Evolutionary conservation across 257 asterid genomes (phyloP).

Genomic region (Solanum chmielewskii): DNA sequence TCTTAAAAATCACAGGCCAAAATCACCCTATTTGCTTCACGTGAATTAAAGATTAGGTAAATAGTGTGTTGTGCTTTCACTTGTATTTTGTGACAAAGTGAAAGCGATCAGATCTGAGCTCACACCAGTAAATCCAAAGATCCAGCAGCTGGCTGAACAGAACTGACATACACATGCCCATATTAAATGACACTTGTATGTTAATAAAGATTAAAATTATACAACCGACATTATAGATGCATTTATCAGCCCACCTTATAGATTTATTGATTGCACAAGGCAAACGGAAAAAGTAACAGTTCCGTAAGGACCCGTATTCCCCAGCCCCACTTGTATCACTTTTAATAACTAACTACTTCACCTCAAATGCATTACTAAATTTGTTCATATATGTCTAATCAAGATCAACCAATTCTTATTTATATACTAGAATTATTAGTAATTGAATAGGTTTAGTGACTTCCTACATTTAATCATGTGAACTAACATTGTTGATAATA

Average conservation of each 20-base stretch:
- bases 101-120: slow-evolving; percentile 1
- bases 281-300: not conserved
- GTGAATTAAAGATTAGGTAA: not conserved
- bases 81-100: not conserved
- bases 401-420: not conserved
- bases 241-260: slow-evolving; percentile 16
- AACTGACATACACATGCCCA: slow-evolving; percentile 13
- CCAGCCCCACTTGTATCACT: not conserved
- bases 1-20: not conserved
- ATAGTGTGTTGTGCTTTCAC: not conserved
- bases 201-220: not conserved
- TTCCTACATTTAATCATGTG: no score
- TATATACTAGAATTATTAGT: not conserved
- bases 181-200: slow-evolving; percentile 9
- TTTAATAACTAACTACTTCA: not conserved
- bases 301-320: slow-evolving; percentile 44
- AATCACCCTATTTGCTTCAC: not conserved
- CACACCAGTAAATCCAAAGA: slow-evolving; percentile 8
- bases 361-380: not conserved
- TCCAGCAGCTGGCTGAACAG: slow-evolving; percentile 7
- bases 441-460: not conserved
- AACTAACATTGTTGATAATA: not conserved
- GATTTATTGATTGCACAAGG: slow-evolving; percentile 16
- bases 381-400: not conserved
- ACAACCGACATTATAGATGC: slow-evolving; percentile 20